Base-by-base conservation (phyloP, 2,329 filamentous ascomycete species). In the Arthrobotrys conoides region DNA sequence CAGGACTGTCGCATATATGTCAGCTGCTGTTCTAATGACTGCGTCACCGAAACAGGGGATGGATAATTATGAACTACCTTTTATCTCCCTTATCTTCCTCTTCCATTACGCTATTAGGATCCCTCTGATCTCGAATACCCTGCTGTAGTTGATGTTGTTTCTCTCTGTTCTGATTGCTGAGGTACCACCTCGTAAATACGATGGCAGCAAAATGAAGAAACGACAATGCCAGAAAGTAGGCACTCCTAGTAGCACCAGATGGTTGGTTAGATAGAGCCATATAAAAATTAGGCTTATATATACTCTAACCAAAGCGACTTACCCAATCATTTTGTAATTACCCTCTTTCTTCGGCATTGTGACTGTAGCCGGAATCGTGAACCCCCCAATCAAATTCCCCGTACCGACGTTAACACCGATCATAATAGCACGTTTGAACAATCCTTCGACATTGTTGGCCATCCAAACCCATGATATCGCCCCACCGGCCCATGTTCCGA, bases 401-500 rank as follows among this genome's bases (percentile, higher is more conserved):
- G 22, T 38, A 8, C 69, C 69, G 8, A 72, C 69, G 4, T 33
- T 65, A 12, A 72, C n/a, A 36, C 69, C 69, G 33, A 72, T 72
- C 22, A 72, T 44, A 16, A 72, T 72, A 18, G 59, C 69, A 14
- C 69, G 59, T 24, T 72, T 72, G 24, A 41, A 72, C 9, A 72
- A 20, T 12, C 69, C 69, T 41, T 72, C 69, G 8, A 65, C 22
- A 46, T 72, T 72, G 20, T 65, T 65, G 0, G 59, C 48, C 18
- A 65, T 33, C 69, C 69, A 72, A 8, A 66, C 59, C 69, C 69
- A 72, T 24, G 33, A 41, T 22, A 72, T 55, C 1, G 69, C 59
- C 2, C 69, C 69, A 9, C 59, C 36, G 6, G 30, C 59, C 69
- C 69, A 72, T 0, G 69, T 72, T n/a, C 69, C 69, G 24, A 65